Percentiles rank a stretch among this genome's conserved stretches.
Conservation (phyloP, 2,329 filamentous ascomycete genomes). For the Colletotrichum acutatum region DNA sequence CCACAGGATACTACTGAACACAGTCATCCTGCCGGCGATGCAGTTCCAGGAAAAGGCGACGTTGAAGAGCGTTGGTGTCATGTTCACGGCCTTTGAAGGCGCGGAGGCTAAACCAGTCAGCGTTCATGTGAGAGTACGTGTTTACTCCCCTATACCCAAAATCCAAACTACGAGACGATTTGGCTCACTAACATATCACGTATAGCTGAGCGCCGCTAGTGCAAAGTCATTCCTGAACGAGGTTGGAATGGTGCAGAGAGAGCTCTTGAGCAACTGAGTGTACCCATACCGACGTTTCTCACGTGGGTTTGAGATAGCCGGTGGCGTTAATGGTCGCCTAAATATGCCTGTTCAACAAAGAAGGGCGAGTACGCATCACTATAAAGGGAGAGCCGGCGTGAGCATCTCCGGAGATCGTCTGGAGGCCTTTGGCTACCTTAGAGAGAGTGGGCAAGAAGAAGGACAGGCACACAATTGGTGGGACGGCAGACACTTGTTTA, state of each 20-base stretch:
- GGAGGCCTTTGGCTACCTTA: neutral
- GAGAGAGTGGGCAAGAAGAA: constrained; percentile 14
- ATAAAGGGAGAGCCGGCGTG: constrained; percentile 6
- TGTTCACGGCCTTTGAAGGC: constrained; percentile 73
- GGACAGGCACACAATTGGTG: constrained; percentile 23
- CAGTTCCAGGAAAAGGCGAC: constrained; percentile 81
- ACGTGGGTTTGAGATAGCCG: constrained; percentile 1
- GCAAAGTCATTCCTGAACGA: constrained; percentile 64
- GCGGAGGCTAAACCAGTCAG: constrained; percentile 64
- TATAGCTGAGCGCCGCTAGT: constrained; percentile 64
- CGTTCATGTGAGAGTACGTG: constrained; percentile 69
- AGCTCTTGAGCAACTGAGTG: constrained; percentile 54
- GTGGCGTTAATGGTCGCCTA: neutral
- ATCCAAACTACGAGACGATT: neutral
- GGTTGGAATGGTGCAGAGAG: constrained; percentile 60
- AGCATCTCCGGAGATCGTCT: constrained; percentile 4
- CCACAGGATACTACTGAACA: constrained; percentile 87
- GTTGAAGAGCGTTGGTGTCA: constrained; percentile 75
- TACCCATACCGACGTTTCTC: neutral
- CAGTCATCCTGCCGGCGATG: constrained; percentile 81
- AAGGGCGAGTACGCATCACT: neutral
- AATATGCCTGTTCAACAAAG: neutral
- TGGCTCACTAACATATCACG: constrained; percentile 1
- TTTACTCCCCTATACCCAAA: neutral
- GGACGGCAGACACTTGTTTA: constrained; percentile 8